Evolutionary conservation across 139 green algal species (phyloP).

Genomic region (Desmodesmus armatus): DNA sequence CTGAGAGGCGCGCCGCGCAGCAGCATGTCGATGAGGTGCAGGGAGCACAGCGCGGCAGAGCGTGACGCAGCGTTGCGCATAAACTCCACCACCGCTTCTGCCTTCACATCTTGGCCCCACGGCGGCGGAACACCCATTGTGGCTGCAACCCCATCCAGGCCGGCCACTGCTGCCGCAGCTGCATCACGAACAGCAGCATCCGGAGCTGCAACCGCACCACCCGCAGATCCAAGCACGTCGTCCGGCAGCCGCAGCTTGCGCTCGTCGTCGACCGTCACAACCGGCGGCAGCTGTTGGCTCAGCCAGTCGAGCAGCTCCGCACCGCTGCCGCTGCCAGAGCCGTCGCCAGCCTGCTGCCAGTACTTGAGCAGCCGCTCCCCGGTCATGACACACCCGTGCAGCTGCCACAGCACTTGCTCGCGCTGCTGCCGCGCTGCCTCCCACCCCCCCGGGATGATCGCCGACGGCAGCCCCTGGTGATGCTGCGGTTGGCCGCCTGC

Average conservation of each 20-base stretch:
- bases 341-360: too few relatives aligned
- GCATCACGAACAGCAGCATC: not conserved
- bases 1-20: not conserved
- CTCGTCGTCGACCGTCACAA: too few relatives aligned
- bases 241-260: too few relatives aligned
- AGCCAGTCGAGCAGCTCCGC: too few relatives aligned
- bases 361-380: conserved; percentile 22
- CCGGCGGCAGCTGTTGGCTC: too few relatives aligned
- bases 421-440: too few relatives aligned
- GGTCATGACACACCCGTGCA: not conserved
- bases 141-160: not conserved
- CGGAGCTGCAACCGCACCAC: not conserved
- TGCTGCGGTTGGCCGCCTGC: not conserved
- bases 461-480: too few relatives aligned
- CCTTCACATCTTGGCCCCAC: conserved; percentile 5
- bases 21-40: conserved; percentile 23
- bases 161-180: not conserved
- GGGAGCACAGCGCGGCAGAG: not conserved
- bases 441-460: too few relatives aligned
- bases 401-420: too few relatives aligned
- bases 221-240: too few relatives aligned
- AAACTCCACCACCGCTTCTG: not conserved
- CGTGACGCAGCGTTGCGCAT: not conserved
- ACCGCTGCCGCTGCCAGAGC: too few relatives aligned
- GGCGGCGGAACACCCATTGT: conserved; percentile 13